Evolutionary conservation across 2,329 filamentous ascomycete genomes (phyloP).

Genomic region (Septoria linicola): DNA sequence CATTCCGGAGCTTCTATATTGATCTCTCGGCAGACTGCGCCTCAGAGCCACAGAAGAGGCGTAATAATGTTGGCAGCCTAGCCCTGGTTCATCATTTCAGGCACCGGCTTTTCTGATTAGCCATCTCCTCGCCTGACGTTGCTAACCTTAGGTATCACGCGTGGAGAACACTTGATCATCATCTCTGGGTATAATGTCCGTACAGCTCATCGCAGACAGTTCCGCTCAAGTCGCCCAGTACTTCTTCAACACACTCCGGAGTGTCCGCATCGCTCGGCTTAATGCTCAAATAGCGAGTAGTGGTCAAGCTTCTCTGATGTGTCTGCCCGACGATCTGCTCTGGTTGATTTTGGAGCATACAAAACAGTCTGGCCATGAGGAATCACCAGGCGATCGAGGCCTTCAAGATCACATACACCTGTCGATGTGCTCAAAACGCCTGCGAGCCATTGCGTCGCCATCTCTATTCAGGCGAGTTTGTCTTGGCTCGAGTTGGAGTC

Average conservation of each 20-base stretch:
- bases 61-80: too few species aligned
- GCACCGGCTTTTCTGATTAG: too few species aligned
- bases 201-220: constrained; percentile 7
- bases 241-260: background rate
- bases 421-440: constrained; percentile 1
- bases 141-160: too few species aligned
- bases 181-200: too few species aligned
- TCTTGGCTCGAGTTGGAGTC: constrained; percentile 1
- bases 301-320: constrained; percentile 5
- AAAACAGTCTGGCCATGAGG: too few species aligned
- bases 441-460: constrained; percentile 3
- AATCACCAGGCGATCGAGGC: too few species aligned
- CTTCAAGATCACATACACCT: background rate
- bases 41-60: too few species aligned
- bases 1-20: too few species aligned
- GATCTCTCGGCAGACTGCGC: too few species aligned
- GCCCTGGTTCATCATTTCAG: too few species aligned
- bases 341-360: constrained; percentile 1
- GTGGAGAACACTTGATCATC: too few species aligned
- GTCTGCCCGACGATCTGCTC: constrained; percentile 6
- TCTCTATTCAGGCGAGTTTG: background rate
- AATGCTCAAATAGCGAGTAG: constrained; percentile 1
- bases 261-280: constrained; percentile 4
- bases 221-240: background rate
- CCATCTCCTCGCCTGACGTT: too few species aligned